Percentiles rank a stretch among this genome's conserved stretches.
These are phyloP conservation scores for Favolaschia claudopus DNA, from an alignment of 768 basidiomycete species.

Conservation along the genomic window DNA sequence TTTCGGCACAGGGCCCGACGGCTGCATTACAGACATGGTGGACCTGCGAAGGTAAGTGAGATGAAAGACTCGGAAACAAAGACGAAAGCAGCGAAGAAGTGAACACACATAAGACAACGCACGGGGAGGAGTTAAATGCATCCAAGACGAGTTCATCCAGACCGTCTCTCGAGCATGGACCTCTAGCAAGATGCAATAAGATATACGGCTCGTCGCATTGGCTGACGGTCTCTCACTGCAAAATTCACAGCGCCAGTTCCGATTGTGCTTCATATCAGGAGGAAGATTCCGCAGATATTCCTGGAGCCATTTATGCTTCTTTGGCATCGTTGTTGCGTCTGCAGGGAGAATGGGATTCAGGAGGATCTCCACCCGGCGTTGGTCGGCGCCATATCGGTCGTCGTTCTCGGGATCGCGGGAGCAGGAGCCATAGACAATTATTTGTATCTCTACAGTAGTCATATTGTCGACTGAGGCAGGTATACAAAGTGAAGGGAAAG, in stretches of 20 bases:
- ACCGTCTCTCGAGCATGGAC: conserved; percentile 12
- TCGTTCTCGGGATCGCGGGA: conserved; percentile 5
- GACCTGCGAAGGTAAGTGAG: conserved; percentile 10
- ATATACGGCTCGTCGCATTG: background rate
- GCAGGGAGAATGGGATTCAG: conserved; percentile 11
- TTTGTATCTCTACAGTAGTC: conserved; percentile 4
- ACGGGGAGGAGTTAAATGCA: conserved; percentile 5
- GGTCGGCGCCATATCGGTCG: conserved; percentile 10
- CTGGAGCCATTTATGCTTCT: conserved; percentile 3
- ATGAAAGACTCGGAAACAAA: background rate
- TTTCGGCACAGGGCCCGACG: background rate
- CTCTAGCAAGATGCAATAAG: background rate
- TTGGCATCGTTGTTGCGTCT: background rate
- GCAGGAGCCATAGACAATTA: conserved; percentile 18
- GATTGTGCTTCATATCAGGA: conserved; percentile 18
- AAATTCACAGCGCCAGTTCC: conserved; percentile 24
- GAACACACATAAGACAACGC: conserved; percentile 8
- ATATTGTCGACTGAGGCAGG: no score
- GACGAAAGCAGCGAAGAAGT: background rate
- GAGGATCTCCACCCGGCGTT: conserved; percentile 19
- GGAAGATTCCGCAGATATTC: background rate
- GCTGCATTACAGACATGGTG: conserved; percentile 14
- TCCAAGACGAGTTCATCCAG: conserved; percentile 15
- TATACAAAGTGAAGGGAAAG: no score
- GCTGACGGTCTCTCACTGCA: conserved; percentile 10